Base-by-base conservation (phyloP, 257 asterid genomes). In the Leonotis leonurus region DNA sequence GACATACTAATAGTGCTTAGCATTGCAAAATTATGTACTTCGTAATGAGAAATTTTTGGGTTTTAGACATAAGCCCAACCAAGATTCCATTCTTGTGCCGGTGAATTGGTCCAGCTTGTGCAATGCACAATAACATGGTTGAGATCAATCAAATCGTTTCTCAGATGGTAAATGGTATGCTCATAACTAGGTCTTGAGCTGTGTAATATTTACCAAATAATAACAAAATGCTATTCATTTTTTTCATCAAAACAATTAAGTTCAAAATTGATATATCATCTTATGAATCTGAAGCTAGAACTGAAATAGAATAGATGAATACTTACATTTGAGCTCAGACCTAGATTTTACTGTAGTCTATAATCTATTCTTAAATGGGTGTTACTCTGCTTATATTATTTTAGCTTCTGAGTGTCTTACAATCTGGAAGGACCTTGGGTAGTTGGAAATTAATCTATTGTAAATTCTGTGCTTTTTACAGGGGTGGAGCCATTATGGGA, bases 401-500 rank as follows among this genome's bases (percentile, higher is more conserved):
- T 53, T 50, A 51, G 43, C 71, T 62, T 29, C 32, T 27, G 35
- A 29, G 52, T 21, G 14, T 46, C 64, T 37, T 63, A 44, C 26
- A 39, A 39, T 62, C 37, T 69, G 63, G 63, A 60, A 20, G 45
- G 27, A 61, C 44, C 69, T 39, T 62, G 69, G 21, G 64, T 27
- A 24, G 33, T 49, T 50, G 65, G 10, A 62, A 56, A 48, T 49
- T 51, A n/a, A n/a, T n/a, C n/a, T n/a, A n/a, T n/a, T 54, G 60
- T 57, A 25, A 67, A 67, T 46, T 72, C 20, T 68, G 39, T 64
- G 62, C 72, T 73, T 51, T 61, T 67, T 65, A 71, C 88, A 92
- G 99, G 99, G 78, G 91, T 89, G 68, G 94, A 82, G 71, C 90
- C 97, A 66, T 72, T 89, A 65, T 92, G 99, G 99, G 86, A 83